Conservation (phyloP, 371 early-diverging fungal species). For the Nematocida sp. region DNA sequence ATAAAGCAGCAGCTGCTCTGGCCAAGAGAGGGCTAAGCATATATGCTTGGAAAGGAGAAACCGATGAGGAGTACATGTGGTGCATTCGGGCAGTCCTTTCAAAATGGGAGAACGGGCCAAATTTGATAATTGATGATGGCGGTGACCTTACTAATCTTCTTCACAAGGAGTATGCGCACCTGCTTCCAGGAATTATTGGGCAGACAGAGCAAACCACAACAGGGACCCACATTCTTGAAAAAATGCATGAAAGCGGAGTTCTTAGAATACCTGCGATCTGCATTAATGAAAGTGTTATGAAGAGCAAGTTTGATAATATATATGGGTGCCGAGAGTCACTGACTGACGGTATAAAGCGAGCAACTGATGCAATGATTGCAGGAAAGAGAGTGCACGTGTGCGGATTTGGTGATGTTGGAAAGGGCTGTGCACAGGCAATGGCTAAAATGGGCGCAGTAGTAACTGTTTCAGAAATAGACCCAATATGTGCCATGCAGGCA, state of each 20-base stretch:
- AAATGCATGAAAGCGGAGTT: conserved; percentile 79
- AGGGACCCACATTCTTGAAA: conserved; percentile 94
- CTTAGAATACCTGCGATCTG: conserved; percentile 95
- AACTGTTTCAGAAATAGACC: conserved; percentile 90
- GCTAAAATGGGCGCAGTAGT: conserved; percentile 96
- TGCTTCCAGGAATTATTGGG: conserved; percentile 77
- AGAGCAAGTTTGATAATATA: conserved; percentile 97
- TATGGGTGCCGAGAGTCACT: conserved; percentile 98
- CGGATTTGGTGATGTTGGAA: conserved; percentile 98
- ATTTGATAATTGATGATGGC: conserved; percentile 97
- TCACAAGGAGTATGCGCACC: conserved; percentile 86
- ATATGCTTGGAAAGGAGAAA: conserved; percentile 90
- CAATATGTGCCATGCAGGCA: conserved; percentile 96
- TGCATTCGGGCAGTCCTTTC: conserved; percentile 88
- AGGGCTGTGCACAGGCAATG: conserved; percentile 95
- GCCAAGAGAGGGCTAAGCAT: conserved; percentile 72
- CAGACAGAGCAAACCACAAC: conserved; percentile 97
- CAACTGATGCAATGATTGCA: conserved; percentile 98
- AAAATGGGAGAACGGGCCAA: conserved; percentile 86
- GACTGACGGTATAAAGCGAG: conserved; percentile 97
- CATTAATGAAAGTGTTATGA: conserved; percentile 98
- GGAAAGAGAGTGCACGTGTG: conserved; percentile 94
- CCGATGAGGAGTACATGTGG: conserved; percentile 93
- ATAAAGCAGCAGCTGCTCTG: conserved; percentile 78
- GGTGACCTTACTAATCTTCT: conserved; percentile 91